Conservation (phyloP, 805 yeast genomes). For the Cyberlindnera veronae region DNA sequence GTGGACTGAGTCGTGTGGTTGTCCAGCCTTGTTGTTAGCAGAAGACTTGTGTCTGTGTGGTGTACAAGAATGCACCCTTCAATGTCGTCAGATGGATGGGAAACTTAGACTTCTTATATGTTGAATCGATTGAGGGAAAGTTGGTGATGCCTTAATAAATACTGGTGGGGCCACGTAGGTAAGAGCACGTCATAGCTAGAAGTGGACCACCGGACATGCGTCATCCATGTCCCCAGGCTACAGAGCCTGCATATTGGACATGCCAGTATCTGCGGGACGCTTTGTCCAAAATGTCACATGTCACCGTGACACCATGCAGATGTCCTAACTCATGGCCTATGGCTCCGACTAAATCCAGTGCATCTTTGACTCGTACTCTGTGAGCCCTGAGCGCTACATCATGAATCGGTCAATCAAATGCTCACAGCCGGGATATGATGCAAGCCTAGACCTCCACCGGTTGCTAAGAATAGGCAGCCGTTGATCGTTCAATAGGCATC, state of each 20-base stretch:
- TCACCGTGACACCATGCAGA: not conserved
- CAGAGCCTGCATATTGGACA: not conserved
- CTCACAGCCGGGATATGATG: no score
- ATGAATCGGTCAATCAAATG: no score
- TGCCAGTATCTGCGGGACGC: not conserved
- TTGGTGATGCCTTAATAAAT: slow-evolving; percentile 2
- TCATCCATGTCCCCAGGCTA: slow-evolving; percentile 2
- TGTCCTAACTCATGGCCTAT: slow-evolving; percentile 1
- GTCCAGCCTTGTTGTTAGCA: no score
- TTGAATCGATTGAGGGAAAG: no score
- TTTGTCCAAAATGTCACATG: not conserved
- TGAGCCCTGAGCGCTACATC: no score
- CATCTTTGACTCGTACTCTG: no score
- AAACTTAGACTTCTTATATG: slow-evolving; percentile 3
- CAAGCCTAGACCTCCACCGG: no score
- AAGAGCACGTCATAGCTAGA: slow-evolving; percentile 9
- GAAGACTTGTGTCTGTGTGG: not conserved
- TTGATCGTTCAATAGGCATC: no score
- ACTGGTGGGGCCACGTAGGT: slow-evolving; percentile 5
- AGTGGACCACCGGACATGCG: slow-evolving; percentile 5
- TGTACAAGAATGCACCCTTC: no score
- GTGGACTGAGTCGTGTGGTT: no score
- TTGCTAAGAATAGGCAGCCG: no score
- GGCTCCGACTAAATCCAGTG: no score
- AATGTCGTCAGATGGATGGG: slow-evolving; percentile 4